Evolutionary conservation across 176 grass and related monocot genomes (phyloP).

Genomic region (Typha latifolia): DNA sequence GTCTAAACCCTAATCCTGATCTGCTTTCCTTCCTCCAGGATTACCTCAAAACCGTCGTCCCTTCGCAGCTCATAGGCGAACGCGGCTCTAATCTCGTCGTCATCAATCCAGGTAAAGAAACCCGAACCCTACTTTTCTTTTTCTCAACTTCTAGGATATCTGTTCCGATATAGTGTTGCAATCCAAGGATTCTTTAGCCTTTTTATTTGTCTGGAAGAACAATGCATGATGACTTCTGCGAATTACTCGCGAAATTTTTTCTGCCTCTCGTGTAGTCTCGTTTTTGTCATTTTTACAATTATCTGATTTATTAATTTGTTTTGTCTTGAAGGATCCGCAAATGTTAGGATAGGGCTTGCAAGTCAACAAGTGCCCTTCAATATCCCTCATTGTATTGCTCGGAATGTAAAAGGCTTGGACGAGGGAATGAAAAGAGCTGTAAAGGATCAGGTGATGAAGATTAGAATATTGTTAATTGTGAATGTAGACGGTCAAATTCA

Average conservation of each 20-base stretch:
- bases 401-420: slow-evolving; percentile 24
- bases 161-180: too few species aligned
- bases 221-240: background rate
- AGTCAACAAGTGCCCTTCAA: slow-evolving; percentile 82
- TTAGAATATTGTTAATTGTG: background rate
- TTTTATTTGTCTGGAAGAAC: background rate
- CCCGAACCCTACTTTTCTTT: slow-evolving; percentile 13
- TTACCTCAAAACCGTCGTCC: slow-evolving; percentile 78
- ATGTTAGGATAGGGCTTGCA: slow-evolving; percentile 79
- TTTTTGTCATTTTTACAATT: background rate
- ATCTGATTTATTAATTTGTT: background rate
- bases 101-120: slow-evolving; percentile 71
- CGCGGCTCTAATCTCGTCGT: slow-evolving; percentile 83
- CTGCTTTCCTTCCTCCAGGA: slow-evolving; percentile 29
- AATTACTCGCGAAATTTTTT: background rate
- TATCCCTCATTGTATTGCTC: slow-evolving; percentile 66
- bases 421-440: slow-evolving; percentile 24
- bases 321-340: slow-evolving; percentile 48
- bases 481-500: background rate
- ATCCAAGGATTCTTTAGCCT: background rate
- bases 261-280: background rate
- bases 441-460: slow-evolving; percentile 56
- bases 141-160: background rate
- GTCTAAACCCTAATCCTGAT: background rate
- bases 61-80: slow-evolving; percentile 85